A percentile compares a stretch with the other conserved stretches of the same genome.
These are phyloP conservation scores for Lasiodiplodia theobromae DNA, from an alignment of 2,329 filamentous ascomycete genomes.

Conservation along the genomic window DNA sequence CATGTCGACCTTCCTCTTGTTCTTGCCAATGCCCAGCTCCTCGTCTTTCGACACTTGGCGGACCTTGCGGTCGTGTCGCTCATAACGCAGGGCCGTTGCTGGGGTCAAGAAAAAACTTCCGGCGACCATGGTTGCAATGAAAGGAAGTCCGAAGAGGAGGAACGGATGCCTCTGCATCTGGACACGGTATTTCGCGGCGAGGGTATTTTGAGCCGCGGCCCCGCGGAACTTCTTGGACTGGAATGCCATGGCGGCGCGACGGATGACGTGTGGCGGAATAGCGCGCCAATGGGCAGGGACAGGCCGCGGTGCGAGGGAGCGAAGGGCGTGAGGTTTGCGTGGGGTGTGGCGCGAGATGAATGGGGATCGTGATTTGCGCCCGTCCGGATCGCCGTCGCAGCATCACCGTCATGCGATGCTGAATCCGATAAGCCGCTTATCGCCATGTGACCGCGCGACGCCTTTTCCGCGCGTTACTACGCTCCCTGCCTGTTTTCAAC, in stretches of 20 bases:
- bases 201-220: constrained; percentile 66
- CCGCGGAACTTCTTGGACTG: constrained; percentile 39
- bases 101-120: constrained; percentile 95
- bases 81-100: constrained; percentile 91
- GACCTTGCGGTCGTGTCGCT: constrained; percentile 89
- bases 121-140: constrained; percentile 86
- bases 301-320: not conserved
- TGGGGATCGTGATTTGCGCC: not conserved
- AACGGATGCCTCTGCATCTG: constrained; percentile 83
- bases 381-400: constrained; percentile 22
- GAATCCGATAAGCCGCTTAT: constrained; percentile 11
- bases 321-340: not conserved
- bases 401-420: not conserved
- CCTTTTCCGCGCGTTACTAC: not conserved
- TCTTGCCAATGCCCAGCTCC: constrained; percentile 79
- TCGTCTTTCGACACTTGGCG: constrained; percentile 85
- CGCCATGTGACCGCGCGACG: constrained; percentile 22
- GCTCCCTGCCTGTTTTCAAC: not conserved
- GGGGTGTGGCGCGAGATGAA: constrained; percentile 1
- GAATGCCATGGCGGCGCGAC: constrained; percentile 36
- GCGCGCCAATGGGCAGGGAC: too few species aligned
- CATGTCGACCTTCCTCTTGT: constrained; percentile 75
- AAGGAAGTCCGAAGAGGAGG: constrained; percentile 90
- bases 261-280: too few species aligned
- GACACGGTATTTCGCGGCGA: constrained; percentile 79